Conservation (phyloP, 495 filamentous ascomycete genomes). For the Neurospora hispaniola region DNA sequence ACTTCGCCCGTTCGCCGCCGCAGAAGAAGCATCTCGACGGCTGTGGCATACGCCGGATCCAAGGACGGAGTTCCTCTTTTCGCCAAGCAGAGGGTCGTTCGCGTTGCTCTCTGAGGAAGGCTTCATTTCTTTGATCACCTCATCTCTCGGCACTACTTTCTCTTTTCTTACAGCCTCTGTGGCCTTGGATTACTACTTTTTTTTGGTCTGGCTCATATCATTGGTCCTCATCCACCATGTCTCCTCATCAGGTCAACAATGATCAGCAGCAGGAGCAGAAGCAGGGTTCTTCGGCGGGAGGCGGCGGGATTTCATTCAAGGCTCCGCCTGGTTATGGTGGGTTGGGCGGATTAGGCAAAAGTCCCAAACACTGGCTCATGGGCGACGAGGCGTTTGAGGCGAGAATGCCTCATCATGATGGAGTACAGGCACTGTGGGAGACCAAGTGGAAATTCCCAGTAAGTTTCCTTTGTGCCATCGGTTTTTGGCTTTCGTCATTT, state of each 20-base stretch:
- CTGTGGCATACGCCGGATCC: conserved; percentile 12
- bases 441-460: conserved; percentile 69
- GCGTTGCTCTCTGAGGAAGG: conserved; percentile 4
- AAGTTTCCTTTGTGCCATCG: conserved; percentile 4
- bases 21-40: conserved; percentile 17
- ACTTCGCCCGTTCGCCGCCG: conserved; percentile 10
- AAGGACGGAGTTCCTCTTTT: conserved; percentile 20
- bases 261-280: background rate
- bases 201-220: background rate
- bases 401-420: conserved; percentile 53
- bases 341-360: background rate
- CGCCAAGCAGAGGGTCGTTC: conserved; percentile 21
- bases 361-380: conserved; percentile 24
- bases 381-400: conserved; percentile 30
- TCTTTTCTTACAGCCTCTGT: background rate
- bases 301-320: background rate
- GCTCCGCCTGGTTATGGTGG: background rate
- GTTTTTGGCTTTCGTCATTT: background rate
- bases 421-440: conserved; percentile 66
- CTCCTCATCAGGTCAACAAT: conserved; percentile 6
- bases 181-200: background rate
- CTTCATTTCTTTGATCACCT: background rate
- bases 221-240: conserved; percentile 12
- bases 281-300: background rate
- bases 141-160: background rate